phyloP scores from a whole-genome alignment of 176 grass and related monocot species.

The Triticum turgidum region DNA sequence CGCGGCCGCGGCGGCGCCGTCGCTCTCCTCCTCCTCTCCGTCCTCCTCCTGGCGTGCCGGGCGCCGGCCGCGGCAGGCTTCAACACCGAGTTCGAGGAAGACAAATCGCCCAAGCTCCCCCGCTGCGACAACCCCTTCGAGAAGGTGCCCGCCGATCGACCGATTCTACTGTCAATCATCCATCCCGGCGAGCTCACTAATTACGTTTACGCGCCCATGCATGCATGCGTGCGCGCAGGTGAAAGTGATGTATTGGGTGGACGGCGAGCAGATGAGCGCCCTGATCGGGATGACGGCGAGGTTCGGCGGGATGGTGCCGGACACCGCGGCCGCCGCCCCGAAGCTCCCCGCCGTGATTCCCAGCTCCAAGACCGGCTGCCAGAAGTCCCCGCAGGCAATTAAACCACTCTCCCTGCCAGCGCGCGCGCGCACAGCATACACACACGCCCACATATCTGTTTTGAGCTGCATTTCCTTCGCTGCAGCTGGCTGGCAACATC shows the following conservation, averaged over 20 bases:
- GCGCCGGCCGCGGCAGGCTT: slow-evolving; percentile 13
- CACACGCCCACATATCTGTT: not conserved
- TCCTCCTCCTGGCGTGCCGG: slow-evolving; percentile 28
- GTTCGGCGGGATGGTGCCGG: slow-evolving; percentile 66
- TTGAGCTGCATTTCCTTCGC: not conserved
- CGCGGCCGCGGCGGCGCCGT: not conserved
- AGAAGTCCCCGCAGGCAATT: slow-evolving; percentile 33
- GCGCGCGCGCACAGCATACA: too few species aligned
- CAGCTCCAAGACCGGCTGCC: slow-evolving; percentile 56
- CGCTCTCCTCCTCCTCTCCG: slow-evolving; percentile 24
- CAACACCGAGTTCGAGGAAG: slow-evolving; percentile 43
- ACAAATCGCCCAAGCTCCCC: slow-evolving; percentile 51
- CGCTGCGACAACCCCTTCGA: slow-evolving; percentile 64
- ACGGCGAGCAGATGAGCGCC: slow-evolving; percentile 48
- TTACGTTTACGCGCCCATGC: not conserved
- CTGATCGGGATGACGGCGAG: slow-evolving; percentile 64
- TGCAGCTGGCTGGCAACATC: slow-evolving; percentile 38
- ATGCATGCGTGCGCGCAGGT: slow-evolving; percentile 38
- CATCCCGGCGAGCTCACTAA: not conserved
- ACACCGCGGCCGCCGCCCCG: not conserved
- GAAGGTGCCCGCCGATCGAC: slow-evolving; percentile 17
- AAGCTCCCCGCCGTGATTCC: slow-evolving; percentile 26
- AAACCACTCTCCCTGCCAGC: not conserved
- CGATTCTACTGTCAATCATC: not conserved
- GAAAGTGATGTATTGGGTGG: slow-evolving; percentile 74